Evolutionary conservation across 805 yeast species (phyloP).

Genomic region (Metschnikowia baotianmanensis): DNA sequence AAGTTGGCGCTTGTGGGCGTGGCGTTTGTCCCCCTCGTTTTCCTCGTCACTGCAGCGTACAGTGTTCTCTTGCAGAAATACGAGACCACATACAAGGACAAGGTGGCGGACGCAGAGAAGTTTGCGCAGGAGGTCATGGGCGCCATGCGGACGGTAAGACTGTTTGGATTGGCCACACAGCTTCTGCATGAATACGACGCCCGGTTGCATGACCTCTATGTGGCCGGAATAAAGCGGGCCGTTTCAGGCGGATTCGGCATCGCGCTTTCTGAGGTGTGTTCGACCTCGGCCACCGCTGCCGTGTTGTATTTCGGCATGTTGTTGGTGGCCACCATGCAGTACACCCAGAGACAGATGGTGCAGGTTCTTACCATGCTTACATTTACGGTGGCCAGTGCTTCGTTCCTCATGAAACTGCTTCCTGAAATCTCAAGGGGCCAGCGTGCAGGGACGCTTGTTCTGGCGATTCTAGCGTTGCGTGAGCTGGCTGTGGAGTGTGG

Average conservation of each 20-base stretch:
- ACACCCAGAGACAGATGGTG: constrained; percentile 56
- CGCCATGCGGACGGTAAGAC: constrained; percentile 63
- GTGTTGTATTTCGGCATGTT: constrained; percentile 77
- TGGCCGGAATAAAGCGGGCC: constrained; percentile 51
- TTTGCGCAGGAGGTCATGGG: constrained; percentile 49
- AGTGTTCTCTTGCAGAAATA: constrained; percentile 48
- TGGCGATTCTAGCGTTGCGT: constrained; percentile 36
- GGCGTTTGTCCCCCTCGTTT: constrained; percentile 66
- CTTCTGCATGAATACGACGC: constrained; percentile 42
- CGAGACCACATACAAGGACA: constrained; percentile 60
- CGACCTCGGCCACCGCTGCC: constrained; percentile 63
- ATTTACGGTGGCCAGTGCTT: constrained; percentile 68
- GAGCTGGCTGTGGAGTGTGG: constrained; percentile 34
- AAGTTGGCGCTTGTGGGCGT: constrained; percentile 79
- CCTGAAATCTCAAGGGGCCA: constrained; percentile 83
- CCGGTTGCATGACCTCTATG: constrained; percentile 30
- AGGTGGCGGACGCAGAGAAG: constrained; percentile 54
- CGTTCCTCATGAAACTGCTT: constrained; percentile 57
- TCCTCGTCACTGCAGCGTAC: constrained; percentile 49
- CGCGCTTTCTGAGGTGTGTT: constrained; percentile 52
- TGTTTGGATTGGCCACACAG: constrained; percentile 49
- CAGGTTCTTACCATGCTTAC: constrained; percentile 69
- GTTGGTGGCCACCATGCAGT: constrained; percentile 59
- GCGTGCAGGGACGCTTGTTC: constrained; percentile 57
- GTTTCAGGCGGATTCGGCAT: constrained; percentile 64